These are phyloP conservation scores for Auricularia sp. DNA, from an alignment of 768 basidiomycete genomes.

Conservation along the genomic window DNA sequence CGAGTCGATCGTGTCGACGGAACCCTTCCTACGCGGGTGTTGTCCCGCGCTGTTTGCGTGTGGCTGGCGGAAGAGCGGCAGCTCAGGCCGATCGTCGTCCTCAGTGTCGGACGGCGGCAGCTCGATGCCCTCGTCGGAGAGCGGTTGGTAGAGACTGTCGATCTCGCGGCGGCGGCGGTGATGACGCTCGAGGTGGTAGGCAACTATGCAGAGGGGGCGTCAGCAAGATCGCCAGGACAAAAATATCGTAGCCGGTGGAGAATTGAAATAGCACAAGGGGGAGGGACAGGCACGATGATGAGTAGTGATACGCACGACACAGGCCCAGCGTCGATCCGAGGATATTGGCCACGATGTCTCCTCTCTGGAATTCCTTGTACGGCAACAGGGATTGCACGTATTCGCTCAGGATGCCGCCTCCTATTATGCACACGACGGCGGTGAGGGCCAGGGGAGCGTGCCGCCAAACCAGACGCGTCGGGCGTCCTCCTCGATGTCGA, in stretches of 20 bases:
- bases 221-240: background rate
- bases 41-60: background rate
- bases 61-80: conserved; percentile 27
- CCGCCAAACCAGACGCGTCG: conserved; percentile 81
- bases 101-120: conserved; percentile 18
- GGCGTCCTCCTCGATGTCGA: conserved; percentile 80
- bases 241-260: background rate
- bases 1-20: conserved; percentile 15
- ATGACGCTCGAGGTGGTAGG: conserved; percentile 59
- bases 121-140: conserved; percentile 35
- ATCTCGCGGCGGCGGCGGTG: conserved; percentile 81
- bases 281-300: background rate
- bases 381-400: conserved; percentile 71
- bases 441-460: conserved; percentile 62
- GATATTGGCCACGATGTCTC: conserved; percentile 73
- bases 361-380: conserved; percentile 64
- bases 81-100: conserved; percentile 48
- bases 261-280: background rate
- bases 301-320: conserved; percentile 27
- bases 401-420: conserved; percentile 74
- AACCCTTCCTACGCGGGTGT: conserved; percentile 14
- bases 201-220: conserved; percentile 4
- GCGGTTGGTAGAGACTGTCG: conserved; percentile 63
- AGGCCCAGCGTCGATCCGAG: conserved; percentile 64
- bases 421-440: conserved; percentile 57